phyloP scores from a whole-genome alignment of 2,329 filamentous ascomycete species.

The Gaeumannomyces sp. region DNA sequence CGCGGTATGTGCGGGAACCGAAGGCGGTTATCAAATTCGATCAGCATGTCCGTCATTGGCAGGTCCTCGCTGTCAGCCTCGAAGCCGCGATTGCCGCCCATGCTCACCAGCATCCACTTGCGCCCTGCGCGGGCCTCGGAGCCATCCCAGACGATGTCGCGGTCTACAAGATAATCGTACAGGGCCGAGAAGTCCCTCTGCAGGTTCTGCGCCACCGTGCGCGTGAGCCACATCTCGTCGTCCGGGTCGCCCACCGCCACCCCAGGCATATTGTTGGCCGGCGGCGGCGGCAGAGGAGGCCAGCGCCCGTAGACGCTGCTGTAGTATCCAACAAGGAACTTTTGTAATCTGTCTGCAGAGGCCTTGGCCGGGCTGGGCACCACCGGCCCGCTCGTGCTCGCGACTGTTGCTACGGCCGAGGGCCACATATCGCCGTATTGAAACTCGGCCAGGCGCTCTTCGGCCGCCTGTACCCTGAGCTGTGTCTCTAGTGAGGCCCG shows the following conservation, averaged over 20 bases:
- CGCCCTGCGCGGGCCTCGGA: conserved; percentile 54
- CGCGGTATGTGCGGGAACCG: conserved; percentile 61
- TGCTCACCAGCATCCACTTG: conserved; percentile 58
- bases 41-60: conserved; percentile 60
- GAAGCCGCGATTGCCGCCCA: conserved; percentile 38
- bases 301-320: conserved; percentile 50
- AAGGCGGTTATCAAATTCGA: conserved; percentile 57
- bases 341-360: conserved; percentile 53
- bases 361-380: conserved; percentile 36
- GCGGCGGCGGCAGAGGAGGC: conserved; percentile 41
- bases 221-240: conserved; percentile 54
- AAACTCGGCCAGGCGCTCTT: conserved; percentile 55
- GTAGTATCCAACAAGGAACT: conserved; percentile 56
- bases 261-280: conserved; percentile 10
- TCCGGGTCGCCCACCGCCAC: conserved; percentile 22
- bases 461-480: conserved; percentile 54
- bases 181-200: conserved; percentile 61
- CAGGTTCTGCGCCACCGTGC: conserved; percentile 49
- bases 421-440: conserved; percentile 58
- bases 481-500: conserved; percentile 56
- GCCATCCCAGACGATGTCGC: conserved; percentile 59
- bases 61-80: conserved; percentile 46
- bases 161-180: conserved; percentile 65
- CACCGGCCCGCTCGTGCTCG: conserved; percentile 23
- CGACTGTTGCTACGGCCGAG: conserved; percentile 23